Evolutionary conservation across 2,329 filamentous ascomycete genomes (phyloP).

Genomic region (Aspergillus bombycis): DNA sequence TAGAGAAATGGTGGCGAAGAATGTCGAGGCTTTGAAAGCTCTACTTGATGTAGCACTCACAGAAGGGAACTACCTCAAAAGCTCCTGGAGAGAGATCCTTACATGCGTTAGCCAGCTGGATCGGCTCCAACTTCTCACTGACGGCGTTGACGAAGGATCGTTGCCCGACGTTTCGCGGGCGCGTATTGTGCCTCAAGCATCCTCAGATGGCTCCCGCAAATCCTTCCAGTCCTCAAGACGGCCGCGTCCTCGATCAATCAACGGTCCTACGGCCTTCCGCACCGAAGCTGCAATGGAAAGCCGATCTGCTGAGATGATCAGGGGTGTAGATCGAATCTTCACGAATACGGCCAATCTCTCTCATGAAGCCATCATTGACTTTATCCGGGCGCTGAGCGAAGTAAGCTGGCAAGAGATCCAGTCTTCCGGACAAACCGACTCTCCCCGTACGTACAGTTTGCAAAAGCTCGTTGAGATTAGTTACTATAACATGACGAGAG

Average conservation of each 20-base stretch:
- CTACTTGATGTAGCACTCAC: constrained; percentile 89
- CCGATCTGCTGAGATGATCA: constrained; percentile 88
- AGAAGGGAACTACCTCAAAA: constrained; percentile 85
- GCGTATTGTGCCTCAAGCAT: constrained; percentile 66
- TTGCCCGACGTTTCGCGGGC: constrained; percentile 91
- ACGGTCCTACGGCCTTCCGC: constrained; percentile 60
- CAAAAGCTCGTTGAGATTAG: constrained; percentile 99
- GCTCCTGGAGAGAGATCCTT: constrained; percentile 93
- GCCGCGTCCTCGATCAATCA: constrained; percentile 50
- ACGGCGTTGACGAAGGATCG: constrained; percentile 88
- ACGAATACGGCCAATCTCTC: constrained; percentile 93
- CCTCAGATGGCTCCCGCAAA: constrained; percentile 61
- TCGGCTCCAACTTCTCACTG: constrained; percentile 89
- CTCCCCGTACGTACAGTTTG: constrained; percentile 92
- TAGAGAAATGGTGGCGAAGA: constrained; percentile 92
- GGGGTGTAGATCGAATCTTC: constrained; percentile 92
- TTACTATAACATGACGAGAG: constrained; percentile 99
- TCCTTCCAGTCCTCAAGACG: constrained; percentile 63
- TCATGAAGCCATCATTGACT: constrained; percentile 92
- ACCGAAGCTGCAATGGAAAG: constrained; percentile 88
- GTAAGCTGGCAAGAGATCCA: constrained; percentile 99
- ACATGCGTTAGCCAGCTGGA: constrained; percentile 96
- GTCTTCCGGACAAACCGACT: constrained; percentile 93
- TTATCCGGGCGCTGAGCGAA: constrained; percentile 87
- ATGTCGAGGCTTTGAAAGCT: constrained; percentile 90